phyloP scores from a whole-genome alignment of 208 protist species.

The Phytomonas francai region DNA sequence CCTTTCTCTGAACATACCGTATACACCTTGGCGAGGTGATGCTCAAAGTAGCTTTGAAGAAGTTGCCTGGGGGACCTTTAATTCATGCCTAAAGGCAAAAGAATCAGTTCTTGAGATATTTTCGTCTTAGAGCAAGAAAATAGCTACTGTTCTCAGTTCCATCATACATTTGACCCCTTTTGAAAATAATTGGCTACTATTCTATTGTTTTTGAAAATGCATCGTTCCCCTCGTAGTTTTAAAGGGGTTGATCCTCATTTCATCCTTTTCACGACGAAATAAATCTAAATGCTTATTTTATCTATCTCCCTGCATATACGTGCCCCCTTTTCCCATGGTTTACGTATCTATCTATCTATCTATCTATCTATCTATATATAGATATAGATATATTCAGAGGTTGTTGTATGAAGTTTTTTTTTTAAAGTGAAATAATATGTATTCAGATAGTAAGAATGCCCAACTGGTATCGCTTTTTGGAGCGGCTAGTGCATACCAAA shows the following conservation, averaged over 20 bases:
- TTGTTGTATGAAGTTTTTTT: background rate
- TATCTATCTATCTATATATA: background rate
- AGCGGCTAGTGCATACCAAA: slow-evolving; percentile 49
- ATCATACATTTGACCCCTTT: background rate
- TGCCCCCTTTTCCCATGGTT: background rate
- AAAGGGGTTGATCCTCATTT: background rate
- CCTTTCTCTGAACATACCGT: background rate
- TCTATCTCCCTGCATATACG: background rate
- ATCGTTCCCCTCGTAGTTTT: background rate
- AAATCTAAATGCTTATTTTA: background rate
- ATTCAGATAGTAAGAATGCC: slow-evolving; percentile 11
- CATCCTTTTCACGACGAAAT: background rate
- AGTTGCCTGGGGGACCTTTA: background rate
- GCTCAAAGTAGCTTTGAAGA: background rate
- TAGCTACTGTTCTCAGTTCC: background rate
- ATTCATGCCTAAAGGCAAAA: background rate
- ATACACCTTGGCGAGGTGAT: background rate
- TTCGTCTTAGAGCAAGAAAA: background rate
- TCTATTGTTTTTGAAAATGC: background rate
- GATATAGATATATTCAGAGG: background rate
- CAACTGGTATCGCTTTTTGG: slow-evolving; percentile 30
- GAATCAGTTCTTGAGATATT: background rate
- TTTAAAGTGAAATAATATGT: slow-evolving; percentile 12
- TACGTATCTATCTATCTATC: background rate
- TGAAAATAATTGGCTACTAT: background rate